These are phyloP conservation scores for Galeopsis tetrahit DNA, from an alignment of 257 asterid species.

Conservation along the genomic window DNA sequence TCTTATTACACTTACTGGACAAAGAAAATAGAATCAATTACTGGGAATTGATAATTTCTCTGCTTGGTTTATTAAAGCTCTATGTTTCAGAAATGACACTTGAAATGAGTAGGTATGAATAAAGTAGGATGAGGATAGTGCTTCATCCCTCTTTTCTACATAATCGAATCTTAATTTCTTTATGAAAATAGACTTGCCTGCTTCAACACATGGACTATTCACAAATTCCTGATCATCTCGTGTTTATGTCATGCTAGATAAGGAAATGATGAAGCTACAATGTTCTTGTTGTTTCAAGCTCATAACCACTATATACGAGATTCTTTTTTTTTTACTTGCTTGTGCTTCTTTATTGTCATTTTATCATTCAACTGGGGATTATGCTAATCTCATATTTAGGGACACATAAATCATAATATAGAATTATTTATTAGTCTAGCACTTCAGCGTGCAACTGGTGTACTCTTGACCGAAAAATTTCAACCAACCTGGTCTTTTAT, in stretches of 20 bases:
- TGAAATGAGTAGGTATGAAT: neutral
- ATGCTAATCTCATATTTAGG: slow-evolving; percentile 15
- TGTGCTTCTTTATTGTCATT: neutral
- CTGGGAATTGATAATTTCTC: neutral
- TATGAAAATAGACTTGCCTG: neutral
- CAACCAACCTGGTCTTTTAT: no score
- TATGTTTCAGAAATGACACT: neutral
- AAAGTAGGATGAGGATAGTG: neutral
- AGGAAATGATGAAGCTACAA: neutral
- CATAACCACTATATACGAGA: neutral
- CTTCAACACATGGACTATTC: neutral
- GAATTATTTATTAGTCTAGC: no score
- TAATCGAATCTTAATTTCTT: neutral
- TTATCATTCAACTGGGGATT: neutral
- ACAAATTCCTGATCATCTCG: neutral
- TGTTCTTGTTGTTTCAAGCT: neutral
- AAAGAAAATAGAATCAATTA: neutral
- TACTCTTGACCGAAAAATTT: no score
- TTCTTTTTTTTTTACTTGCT: neutral
- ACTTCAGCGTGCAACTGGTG: no score
- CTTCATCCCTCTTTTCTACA: neutral
- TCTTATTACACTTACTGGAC: neutral
- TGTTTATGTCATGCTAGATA: slow-evolving; percentile 15
- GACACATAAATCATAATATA: no score
- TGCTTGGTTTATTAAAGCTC: neutral